Evolutionary conservation across 495 filamentous ascomycete species (phyloP), one percentile per base, ranked within the genome.

Genomic region (Aspergillus hancockii): DNA sequence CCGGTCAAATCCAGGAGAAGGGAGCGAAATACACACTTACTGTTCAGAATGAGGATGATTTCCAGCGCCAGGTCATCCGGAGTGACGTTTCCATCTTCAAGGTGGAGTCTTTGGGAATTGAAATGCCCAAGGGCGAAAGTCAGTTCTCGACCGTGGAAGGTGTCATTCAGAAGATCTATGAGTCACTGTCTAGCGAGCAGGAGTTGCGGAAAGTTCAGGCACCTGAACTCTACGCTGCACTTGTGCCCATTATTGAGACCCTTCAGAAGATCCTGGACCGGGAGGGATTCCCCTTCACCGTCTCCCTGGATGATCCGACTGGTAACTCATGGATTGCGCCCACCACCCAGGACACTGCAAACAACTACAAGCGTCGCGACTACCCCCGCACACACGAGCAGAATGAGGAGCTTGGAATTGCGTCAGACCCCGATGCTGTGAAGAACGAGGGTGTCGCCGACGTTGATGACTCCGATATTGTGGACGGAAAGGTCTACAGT

Each of bases 301-400:
- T 98, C 32, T 84, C 82, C 12, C 70, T 97, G 32, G 91, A 99
- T 70, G 94, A 99, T 65, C 89, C 89, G 2, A 90, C 92, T 4
- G 94, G 94, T n/a, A 99, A 99, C 79, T 95, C 91, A 4, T 98
- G 90, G 84, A 95, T 99, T 65, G 91, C 96, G 51, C 94, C 94
- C 31, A 88, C 89, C 60, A 82, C 88, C 56, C 75, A 82, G 41
- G 90, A 93, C 65, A 75, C 72, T 32, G 75, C 69, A 52, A 87
- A 85, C 50, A 97, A 96, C 72, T 97, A 92, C 84, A 79, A 78
- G 25, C 88, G 90, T 63, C 80, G 78, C 41, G 88, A 97, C 67
- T 99, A 96, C 67, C 70, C 86, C 6, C 85, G 94, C 31, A 92
- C 88, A 0, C 78, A 87, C 2, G 88, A 90, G 63, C 92, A 97